These are phyloP conservation scores for Colletotrichum agaves DNA, from an alignment of 2,329 filamentous ascomycete species.

Conservation along the genomic window DNA sequence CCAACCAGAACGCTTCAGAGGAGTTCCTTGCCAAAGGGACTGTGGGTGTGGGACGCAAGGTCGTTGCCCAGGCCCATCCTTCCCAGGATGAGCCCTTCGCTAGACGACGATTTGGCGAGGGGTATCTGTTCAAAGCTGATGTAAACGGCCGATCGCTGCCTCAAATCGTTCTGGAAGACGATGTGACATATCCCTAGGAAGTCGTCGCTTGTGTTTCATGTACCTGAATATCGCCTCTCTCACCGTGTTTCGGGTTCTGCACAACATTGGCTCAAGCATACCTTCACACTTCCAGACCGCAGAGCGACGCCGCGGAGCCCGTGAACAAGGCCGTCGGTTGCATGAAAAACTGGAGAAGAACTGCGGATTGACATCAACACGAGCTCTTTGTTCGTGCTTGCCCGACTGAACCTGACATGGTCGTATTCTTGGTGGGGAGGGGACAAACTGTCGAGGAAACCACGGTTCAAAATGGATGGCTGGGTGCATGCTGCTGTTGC, in stretches of 20 bases:
- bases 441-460: constrained; percentile 20
- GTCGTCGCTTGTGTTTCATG: constrained; percentile 41
- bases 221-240: constrained; percentile 40
- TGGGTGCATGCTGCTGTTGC: constrained; percentile 36
- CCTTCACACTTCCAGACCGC: constrained; percentile 29
- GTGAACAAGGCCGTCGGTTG: constrained; percentile 24
- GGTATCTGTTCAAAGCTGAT: constrained; percentile 21
- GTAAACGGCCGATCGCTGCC: constrained; percentile 32
- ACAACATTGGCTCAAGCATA: constrained; percentile 39
- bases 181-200: constrained; percentile 34
- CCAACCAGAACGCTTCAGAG: constrained; percentile 19
- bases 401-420: constrained; percentile 2
- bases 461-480: constrained; percentile 25
- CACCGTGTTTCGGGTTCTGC: constrained; percentile 44
- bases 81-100: constrained; percentile 7
- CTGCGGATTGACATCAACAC: constrained; percentile 37
- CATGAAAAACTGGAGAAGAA: constrained; percentile 32
- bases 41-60: constrained; percentile 12
- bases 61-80: constrained; percentile 7
- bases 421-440: constrained; percentile 26
- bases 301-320: constrained; percentile 26
- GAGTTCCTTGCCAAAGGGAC: constrained; percentile 7
- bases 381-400: constrained; percentile 27
- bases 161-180: constrained; percentile 40
- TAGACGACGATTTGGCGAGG: constrained; percentile 1